These are phyloP conservation scores for Nakazawaea wyomingensis DNA, from an alignment of 805 yeast genomes.

Conservation along the genomic window DNA sequence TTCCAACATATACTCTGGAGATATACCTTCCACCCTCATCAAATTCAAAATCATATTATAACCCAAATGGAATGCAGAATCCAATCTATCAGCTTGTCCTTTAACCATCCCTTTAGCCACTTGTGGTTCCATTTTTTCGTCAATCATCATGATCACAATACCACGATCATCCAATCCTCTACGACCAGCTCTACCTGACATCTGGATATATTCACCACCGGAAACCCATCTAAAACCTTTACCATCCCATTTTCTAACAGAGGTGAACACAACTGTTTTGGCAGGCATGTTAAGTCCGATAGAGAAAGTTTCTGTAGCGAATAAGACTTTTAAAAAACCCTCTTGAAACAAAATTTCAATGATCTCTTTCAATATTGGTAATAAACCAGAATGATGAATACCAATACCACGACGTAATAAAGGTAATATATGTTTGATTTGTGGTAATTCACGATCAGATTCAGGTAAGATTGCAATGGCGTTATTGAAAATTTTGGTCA, in stretches of 20 bases:
- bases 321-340: conserved; percentile 87
- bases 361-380: conserved; percentile 91
- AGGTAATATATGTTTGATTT: conserved; percentile 87
- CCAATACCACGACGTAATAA: conserved; percentile 93
- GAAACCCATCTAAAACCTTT: conserved; percentile 97
- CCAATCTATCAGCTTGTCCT: conserved; percentile 96
- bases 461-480: conserved; percentile 88
- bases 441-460: conserved; percentile 88
- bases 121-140: conserved; percentile 98
- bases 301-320: conserved; percentile 97
- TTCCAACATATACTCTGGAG: conserved; percentile 96
- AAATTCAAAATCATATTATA: conserved; percentile 95
- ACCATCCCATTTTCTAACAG: conserved; percentile 98
- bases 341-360: conserved; percentile 96
- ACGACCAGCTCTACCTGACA: conserved; percentile 99
- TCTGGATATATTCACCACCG: conserved; percentile 98
- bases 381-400: conserved; percentile 94
- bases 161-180: conserved; percentile 99
- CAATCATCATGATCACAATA: conserved; percentile 98
- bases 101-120: conserved; percentile 99
- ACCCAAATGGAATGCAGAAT: conserved; percentile 96
- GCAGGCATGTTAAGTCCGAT: conserved; percentile 99
- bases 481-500: conserved; percentile 83
- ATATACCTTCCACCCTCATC: conserved; percentile 96
- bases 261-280: conserved; percentile 95